Evolutionary conservation across 345 rosid genomes (phyloP).

Genomic region (Cardamine occulta): DNA sequence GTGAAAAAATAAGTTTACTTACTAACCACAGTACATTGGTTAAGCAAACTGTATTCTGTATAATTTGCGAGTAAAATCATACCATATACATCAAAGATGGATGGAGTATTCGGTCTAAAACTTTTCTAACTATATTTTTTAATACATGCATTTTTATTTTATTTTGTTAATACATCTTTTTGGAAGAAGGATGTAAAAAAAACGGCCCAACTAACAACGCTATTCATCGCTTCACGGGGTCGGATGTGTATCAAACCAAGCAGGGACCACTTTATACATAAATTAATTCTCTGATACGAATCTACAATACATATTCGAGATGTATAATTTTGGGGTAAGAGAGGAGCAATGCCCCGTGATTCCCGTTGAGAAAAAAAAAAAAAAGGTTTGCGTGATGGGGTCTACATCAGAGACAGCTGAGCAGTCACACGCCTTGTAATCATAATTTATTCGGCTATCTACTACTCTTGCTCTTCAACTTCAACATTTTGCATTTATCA

Average conservation of each 20-base stretch:
- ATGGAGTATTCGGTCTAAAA: slow-evolving; percentile 1
- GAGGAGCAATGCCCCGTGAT: slow-evolving; percentile 41
- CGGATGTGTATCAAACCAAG: slow-evolving; percentile 34
- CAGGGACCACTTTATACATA: slow-evolving; percentile 39
- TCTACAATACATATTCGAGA: not conserved
- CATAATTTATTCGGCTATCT: slow-evolving; percentile 39
- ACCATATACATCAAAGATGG: not conserved
- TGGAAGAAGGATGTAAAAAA: slow-evolving; percentile 12
- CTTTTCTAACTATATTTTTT: not conserved
- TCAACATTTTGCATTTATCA: slow-evolving; percentile 7
- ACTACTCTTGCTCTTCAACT: slow-evolving; percentile 22
- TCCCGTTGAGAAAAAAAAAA: slow-evolving; percentile 33
- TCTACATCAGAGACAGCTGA: slow-evolving; percentile 44
- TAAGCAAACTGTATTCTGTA: not conserved
- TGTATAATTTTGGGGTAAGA: slow-evolving; percentile 21
- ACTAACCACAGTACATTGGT: not conserved
- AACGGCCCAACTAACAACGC: slow-evolving; percentile 42
- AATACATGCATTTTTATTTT: too few species aligned
- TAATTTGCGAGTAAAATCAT: not conserved
- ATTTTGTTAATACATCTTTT: not conserved
- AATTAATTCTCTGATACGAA: slow-evolving; percentile 23
- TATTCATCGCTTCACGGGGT: slow-evolving; percentile 44
- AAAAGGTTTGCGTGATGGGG: slow-evolving; percentile 28
- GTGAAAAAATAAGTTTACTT: not conserved
- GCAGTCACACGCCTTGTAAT: slow-evolving; percentile 45